These are phyloP conservation scores for Allium sativum DNA, from an alignment of 106 monocot species.

Conservation along the genomic window DNA sequence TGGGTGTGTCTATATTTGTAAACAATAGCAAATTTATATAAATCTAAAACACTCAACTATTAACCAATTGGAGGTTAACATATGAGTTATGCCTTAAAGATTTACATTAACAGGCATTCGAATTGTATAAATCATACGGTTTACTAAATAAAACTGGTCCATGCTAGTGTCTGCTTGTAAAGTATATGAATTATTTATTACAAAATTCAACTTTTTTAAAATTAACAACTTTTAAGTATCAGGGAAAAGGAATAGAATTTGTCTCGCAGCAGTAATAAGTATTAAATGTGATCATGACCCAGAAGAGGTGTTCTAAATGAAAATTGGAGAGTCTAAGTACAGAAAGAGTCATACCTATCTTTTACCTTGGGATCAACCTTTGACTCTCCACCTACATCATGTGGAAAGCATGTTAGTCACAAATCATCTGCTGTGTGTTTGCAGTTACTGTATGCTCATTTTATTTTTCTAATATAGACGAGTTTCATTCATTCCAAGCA, in stretches of 20 bases:
- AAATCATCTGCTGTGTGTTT: background rate
- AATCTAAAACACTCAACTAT: too few species aligned
- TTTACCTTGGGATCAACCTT: conserved; percentile 9
- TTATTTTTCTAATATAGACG: background rate
- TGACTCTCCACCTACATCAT: conserved; percentile 5
- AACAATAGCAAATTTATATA: too few species aligned
- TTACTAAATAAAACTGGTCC: too few species aligned
- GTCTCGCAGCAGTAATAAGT: background rate
- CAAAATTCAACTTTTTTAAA: background rate
- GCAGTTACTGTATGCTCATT: background rate
- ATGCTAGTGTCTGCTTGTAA: too few species aligned
- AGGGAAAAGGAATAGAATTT: background rate
- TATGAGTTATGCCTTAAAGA: too few species aligned
- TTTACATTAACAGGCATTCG: too few species aligned
- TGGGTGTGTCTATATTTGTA: too few species aligned
- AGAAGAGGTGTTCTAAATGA: background rate
- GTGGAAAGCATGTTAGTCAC: background rate
- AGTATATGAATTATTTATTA: too few species aligned
- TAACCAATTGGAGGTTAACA: too few species aligned
- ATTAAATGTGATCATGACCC: background rate
- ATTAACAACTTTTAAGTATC: background rate
- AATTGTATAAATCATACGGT: too few species aligned
- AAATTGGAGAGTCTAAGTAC: background rate
- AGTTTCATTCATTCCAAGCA: background rate
- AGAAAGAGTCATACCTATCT: conserved; percentile 22